Evolutionary conservation across 75 land plant species (phyloP), one percentile per base, ranked within the genome.

Genomic region (Picea glauca): DNA sequence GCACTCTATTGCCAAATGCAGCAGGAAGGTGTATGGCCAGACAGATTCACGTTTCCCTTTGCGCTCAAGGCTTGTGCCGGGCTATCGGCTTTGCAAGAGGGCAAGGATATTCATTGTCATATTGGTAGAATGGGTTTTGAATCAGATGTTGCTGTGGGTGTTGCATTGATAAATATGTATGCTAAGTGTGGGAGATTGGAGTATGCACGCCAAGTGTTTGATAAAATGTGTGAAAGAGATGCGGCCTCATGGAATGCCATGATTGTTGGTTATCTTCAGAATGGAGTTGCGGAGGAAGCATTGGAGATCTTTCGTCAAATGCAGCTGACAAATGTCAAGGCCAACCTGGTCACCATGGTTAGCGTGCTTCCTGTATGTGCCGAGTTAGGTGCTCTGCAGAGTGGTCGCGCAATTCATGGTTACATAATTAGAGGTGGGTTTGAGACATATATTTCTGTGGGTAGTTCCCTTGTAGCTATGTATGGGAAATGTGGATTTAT

Each of bases 221-320:
- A 78, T 59, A 79, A 79, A 74, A 77, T 80, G 13, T 70, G 81
- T 9, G 67, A 40, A 76, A 75, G 77, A 32, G 80, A 88, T 79
- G 85, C 81, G 33, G 82, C 83, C 66, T 80, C 83, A 54, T 88
- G 90, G 87, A 88, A 81, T 15, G 81, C 77, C 4, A 83, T 88
- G 87, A 78, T 87, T 50, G 83, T 80, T 8, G 85, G 62, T 13
- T 84, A 77, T 74, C 84, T 83, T 32, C 73, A 80, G 40, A 46
- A 60, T 35, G 93, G 93, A 31, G 88, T 86, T 62, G 58, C 85
- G 82, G 63, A 23, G 5, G 74, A 78, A 33, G 82, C 80, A 6
- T 77, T 84, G 14, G 20, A 3, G 38, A 66, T 43, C 56, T 80
- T 84, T 58, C 65, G 54, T 26, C 68, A 64, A 13, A 84, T 84